Conservation (phyloP, 148 eudicot species). For the Vaccinium darrowii region DNA sequence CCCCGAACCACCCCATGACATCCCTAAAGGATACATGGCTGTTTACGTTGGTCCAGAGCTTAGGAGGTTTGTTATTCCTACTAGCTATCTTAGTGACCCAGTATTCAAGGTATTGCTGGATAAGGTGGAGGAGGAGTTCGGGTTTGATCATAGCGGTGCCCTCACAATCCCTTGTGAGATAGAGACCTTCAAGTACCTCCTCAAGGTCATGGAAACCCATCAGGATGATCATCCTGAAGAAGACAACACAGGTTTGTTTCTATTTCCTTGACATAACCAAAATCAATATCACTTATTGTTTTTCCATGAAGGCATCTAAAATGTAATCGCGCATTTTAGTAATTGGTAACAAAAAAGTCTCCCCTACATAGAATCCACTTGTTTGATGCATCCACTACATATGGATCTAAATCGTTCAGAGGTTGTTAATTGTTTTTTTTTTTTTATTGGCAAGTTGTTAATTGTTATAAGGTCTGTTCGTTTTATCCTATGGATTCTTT, state of each 20-base stretch:
- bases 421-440: not conserved
- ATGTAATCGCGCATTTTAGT: not conserved
- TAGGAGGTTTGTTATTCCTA: conserved; percentile 83
- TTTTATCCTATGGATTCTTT: conserved; percentile 2
- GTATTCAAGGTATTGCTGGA: conserved; percentile 70
- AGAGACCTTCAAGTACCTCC: conserved; percentile 83
- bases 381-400: not conserved
- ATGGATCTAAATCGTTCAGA: not conserved
- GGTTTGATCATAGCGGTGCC: conserved; percentile 72
- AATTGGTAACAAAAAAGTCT: not conserved
- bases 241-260: conserved; percentile 13
- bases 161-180: conserved; percentile 81
- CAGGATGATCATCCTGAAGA: conserved; percentile 31
- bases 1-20: conserved; percentile 64
- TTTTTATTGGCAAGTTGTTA: not conserved
- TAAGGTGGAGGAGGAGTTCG: conserved; percentile 87
- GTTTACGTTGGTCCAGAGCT: conserved; percentile 82
- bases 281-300: not conserved
- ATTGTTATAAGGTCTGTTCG: too few species aligned
- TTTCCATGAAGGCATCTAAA: not conserved
- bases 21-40: conserved; percentile 77
- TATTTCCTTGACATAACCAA: not conserved
- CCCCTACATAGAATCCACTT: not conserved
- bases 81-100: conserved; percentile 59
- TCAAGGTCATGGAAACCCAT: conserved; percentile 62